These are phyloP conservation scores for Ogataea corticis DNA, from an alignment of 805 yeast species.

Conservation along the genomic window DNA sequence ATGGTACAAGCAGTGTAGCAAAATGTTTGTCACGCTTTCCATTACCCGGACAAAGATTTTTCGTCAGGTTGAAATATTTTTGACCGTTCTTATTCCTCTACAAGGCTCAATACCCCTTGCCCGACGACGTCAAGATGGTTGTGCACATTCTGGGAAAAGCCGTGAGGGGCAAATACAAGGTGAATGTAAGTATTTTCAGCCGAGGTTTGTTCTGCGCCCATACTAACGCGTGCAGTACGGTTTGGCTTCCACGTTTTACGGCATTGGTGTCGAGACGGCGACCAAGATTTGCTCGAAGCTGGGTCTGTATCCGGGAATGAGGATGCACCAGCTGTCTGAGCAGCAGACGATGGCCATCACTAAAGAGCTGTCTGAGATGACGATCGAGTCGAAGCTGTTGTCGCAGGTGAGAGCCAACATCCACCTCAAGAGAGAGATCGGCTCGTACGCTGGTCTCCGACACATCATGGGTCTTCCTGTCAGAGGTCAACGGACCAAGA, in stretches of 20 bases:
- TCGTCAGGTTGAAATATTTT: too few relatives aligned
- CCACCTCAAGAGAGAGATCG: slow-evolving; percentile 72
- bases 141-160: slow-evolving; percentile 55
- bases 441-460: slow-evolving; percentile 85
- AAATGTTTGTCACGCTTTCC: too few relatives aligned
- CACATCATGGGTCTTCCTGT: slow-evolving; percentile 84
- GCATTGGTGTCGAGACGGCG: slow-evolving; percentile 78
- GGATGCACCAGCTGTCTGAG: slow-evolving; percentile 90
- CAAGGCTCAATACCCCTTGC: too few relatives aligned
- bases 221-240: slow-evolving; percentile 42
- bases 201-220: neutral
- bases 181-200: slow-evolving; percentile 29
- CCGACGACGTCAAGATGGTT: slow-evolving; percentile 37
- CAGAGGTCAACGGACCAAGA: slow-evolving; percentile 88
- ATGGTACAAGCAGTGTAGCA: too few relatives aligned
- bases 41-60: neutral
- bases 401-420: slow-evolving; percentile 79
- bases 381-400: slow-evolving; percentile 77
- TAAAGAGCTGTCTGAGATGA: slow-evolving; percentile 79
- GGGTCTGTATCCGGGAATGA: slow-evolving; percentile 90
- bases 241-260: slow-evolving; percentile 78
- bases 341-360: slow-evolving; percentile 83
- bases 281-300: slow-evolving; percentile 78
- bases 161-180: slow-evolving; percentile 41
- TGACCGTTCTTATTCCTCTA: too few relatives aligned